Evolutionary conservation across 345 rosid species (phyloP), one percentile per base, ranked within the genome.

Genomic region (Lenwebbia sp.): DNA sequence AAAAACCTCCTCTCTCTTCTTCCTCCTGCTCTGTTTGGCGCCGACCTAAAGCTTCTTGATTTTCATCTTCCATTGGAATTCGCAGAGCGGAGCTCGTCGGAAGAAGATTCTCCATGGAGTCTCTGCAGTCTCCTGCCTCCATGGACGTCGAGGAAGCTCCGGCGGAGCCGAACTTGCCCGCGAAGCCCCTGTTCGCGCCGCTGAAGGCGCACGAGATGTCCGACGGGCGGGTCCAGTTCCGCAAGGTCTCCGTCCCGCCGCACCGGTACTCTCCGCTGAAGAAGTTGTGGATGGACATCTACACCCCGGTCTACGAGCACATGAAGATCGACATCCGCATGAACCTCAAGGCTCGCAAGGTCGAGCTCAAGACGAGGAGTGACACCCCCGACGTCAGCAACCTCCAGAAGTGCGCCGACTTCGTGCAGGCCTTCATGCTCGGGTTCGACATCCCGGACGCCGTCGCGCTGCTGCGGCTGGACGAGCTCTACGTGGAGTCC

Each of bases 201-300:
- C 88, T 96, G 88, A 94, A 89, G 90, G 95, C 98, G 47, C 99
- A 96, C 47, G 99, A 95, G 90, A 94, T 95, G 95, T 93, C 96
- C 19, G 97, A 94, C 52, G 97, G 98, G 5, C 88, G 85, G 54
- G 94, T 95, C 84, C 95, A 96, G 86, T 92, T 95, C 85, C 87
- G 98, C 57, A 95, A 93, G 87, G 84, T 96, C 17, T 82, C 95
- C 0, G 98, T 96, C 28, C 98, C 98, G 1, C 96, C 96, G 11
- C 96, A 95, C 87, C 91, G 98, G 65, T 95, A 94, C 90, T 75
- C 98, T 1, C 98, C 98, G 11, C 93, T 94, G 74, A 95, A 95
- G 93, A 96, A 95, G 88, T 91, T 89, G 13, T 96, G 99, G 98
- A 89, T 93, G 94, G 97, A 94, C 47, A 95, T 96, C 88, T 96